These are phyloP conservation scores for Juncus inflexus DNA, from an alignment of 176 grass and related monocot species.

Conservation along the genomic window DNA sequence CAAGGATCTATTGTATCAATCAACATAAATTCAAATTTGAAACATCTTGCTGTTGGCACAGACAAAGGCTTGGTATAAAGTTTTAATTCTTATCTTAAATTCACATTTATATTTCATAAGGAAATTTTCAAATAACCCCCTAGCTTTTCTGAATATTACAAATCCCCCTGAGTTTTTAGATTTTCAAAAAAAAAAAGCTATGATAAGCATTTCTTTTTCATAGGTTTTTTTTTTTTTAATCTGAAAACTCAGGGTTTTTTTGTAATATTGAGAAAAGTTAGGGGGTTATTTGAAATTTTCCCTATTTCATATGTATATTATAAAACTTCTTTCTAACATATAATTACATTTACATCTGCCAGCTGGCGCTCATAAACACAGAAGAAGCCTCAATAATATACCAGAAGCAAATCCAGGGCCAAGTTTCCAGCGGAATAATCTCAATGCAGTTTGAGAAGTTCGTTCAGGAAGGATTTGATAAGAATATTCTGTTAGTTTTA, in stretches of 20 bases:
- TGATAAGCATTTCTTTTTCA: no score
- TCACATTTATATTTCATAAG: neutral
- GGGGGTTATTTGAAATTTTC: neutral
- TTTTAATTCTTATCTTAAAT: neutral
- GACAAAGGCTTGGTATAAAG: conserved; percentile 93
- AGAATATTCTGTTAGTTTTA: conserved; percentile 57
- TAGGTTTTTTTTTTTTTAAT: neutral
- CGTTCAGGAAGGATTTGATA: conserved; percentile 59
- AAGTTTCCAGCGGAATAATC: conserved; percentile 57
- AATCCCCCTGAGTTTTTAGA: no score
- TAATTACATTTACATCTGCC: conserved; percentile 23
- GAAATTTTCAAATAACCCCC: neutral
- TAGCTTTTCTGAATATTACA: no score
- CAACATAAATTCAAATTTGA: conserved; percentile 48
- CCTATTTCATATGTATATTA: neutral
- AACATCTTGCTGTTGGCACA: conserved; percentile 72
- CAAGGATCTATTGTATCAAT: conserved; percentile 63
- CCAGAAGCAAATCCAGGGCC: conserved; percentile 80
- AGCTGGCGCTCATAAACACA: conserved; percentile 73
- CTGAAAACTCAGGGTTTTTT: neutral
- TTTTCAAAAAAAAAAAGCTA: neutral
- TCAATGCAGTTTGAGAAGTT: conserved; percentile 83
- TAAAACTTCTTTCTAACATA: conserved; percentile 4
- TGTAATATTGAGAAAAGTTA: no score
- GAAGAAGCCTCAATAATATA: conserved; percentile 70